Evolutionary conservation across 176 grass and related monocot species (phyloP), one percentile per base, ranked within the genome.

Genomic region (Triticum monococcum): DNA sequence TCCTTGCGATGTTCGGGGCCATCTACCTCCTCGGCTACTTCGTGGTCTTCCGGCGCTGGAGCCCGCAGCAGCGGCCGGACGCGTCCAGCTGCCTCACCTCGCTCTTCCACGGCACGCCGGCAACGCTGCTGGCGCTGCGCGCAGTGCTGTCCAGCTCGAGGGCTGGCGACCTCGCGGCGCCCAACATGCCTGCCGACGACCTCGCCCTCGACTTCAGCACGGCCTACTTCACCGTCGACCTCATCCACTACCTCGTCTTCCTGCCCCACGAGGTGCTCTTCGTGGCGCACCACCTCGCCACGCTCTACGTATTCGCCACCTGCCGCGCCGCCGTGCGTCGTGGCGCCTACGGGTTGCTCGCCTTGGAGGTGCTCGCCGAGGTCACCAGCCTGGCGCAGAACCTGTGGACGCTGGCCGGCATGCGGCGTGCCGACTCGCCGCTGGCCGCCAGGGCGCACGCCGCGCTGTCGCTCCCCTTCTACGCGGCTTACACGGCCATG

Each of bases 71-170:
- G 36, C 91, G 90, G 12, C 71, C 87, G 5, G 91, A 90, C 62
- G 92, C 92, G 22, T 94, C 95, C 24, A 98, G 95, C 72, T 98
- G 95, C 83, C 88, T 98, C 72, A 90, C 92, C 22, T 98, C 95
- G n/a, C 77, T 98, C 61, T 93, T 95, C 84, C 92, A 95, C 80
- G 95, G 95, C 23, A 93, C 89, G n/a, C 95, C 91, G 3, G 89
- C 79, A 11, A 74, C 78, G 38, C 36, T 91, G 60, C 80, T 98
- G 80, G 87, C 92, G 14, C 40, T 93, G 26, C 84, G 71, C 10
- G 87, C 93, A 4, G 68, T 95, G 6, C 72, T 83, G 18, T 73
- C 83, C 11, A 75, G 89, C 68, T 26, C 45, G 28, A 8, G 38
- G 82, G 46, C 81, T 82, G 83, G 70, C 57, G 75, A 32, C 66